phyloP scores from a whole-genome alignment of 202 grass and related monocot genomes.

The Setaria italica region DNA sequence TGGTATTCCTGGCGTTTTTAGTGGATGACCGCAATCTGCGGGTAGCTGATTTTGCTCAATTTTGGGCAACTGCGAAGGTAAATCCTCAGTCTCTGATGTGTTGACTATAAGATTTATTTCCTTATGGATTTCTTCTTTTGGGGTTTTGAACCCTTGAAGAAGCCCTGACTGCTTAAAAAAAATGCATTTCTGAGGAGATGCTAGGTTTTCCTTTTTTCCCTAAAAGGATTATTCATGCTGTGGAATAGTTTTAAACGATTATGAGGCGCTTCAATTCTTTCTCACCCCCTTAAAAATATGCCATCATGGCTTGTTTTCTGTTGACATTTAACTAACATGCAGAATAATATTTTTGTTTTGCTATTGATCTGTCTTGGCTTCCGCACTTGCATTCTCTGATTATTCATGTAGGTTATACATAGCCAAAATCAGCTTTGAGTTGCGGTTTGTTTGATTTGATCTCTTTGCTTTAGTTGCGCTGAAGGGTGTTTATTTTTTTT shows the following conservation, averaged over 20 bases:
- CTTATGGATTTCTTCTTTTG: slow-evolving; percentile 46
- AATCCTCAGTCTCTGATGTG: slow-evolving; percentile 67
- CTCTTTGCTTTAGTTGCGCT: background rate
- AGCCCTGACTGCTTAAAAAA: slow-evolving; percentile 27
- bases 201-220: slow-evolving; percentile 3
- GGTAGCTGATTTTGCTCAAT: slow-evolving; percentile 99
- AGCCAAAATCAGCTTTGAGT: slow-evolving; percentile 32
- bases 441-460: slow-evolving; percentile 4
- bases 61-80: slow-evolving; percentile 99
- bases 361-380: background rate
- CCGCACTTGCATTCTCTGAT: slow-evolving; percentile 23
- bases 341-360: background rate
- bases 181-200: background rate
- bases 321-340: background rate
- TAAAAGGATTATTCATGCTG: background rate
- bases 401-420: background rate
- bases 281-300: background rate
- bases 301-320: background rate
- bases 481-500: slow-evolving; percentile 5
- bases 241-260: slow-evolving; percentile 17
- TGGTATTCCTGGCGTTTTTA: slow-evolving; percentile 92
- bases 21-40: slow-evolving; percentile 99
- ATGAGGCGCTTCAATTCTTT: background rate
- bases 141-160: slow-evolving; percentile 41
- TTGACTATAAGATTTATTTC: slow-evolving; percentile 58